Evolutionary conservation across 352 stramenopile species (phyloP), one percentile per base, ranked within the genome.

Genomic region (Globisporangium nodosum): DNA sequence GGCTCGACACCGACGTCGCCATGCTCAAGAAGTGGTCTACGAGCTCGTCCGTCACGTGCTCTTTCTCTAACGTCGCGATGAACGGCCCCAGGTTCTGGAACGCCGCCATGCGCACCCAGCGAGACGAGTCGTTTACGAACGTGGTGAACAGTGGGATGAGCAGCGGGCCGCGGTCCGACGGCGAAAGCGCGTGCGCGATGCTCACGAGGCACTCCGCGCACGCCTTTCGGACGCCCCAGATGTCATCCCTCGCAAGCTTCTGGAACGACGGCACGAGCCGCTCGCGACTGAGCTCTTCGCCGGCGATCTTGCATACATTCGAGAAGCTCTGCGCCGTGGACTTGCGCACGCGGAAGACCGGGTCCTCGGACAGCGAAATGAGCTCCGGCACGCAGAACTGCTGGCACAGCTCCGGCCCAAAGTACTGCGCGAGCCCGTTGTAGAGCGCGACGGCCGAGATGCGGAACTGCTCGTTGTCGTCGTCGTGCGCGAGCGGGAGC

Each of bases 371-470:
- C 47, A 96, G 59, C 13, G 85, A 94, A 37, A 98, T 87, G n/a
- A 98, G 70, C 51, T 97, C 91, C 3, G 92, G 88, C 12, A 96
- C 86, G 62, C 93, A 94, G 64, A 97, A 98, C 49, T 98, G 91
- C 65, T 94, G 77, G 65, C 92, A 97, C 15, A 98, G 75, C 54
- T 97, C 90, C 3, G 75, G 66, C 11, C 86, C 87, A 39, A 98
- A 76, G 60, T 92, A 76, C 64, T 89, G 74, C 0, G 90, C 87
- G 27, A 98, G 69, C 53, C 96, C 91, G 45, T 96, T 95, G 65
- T 98, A 87, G 33, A 98, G 76, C 51, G 87, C 84, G 3, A 92
- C 90, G 6, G 92, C 87, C 18, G 96, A 97, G 60, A 98, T 98
- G 37, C 95, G 71, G 53, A 98, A 84, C 68, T 98, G 90, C 66